A percentile compares a stretch with the other conserved stretches of the same genome.
phyloP scores from a whole-genome alignment of 352 stramenopile species.

The Globisporangium recalcitrans region DNA sequence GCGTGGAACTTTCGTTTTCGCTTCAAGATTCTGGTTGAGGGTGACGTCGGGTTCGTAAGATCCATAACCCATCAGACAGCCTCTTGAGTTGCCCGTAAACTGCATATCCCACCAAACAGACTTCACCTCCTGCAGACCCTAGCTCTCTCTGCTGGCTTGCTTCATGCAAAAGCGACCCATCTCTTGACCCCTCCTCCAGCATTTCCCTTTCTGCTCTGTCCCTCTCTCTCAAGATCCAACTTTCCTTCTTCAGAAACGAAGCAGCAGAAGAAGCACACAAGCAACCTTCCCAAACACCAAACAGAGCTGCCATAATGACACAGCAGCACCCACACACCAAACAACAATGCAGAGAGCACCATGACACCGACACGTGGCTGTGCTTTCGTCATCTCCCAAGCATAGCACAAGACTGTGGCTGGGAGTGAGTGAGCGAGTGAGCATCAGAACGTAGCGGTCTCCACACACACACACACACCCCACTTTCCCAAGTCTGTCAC shows the following conservation, averaged over 20 bases:
- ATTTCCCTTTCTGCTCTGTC: background rate
- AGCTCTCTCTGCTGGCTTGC: too few relatives aligned
- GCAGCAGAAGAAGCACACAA: background rate
- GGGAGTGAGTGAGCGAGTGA: too few relatives aligned
- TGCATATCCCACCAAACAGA: background rate
- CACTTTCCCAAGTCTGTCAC: too few relatives aligned
- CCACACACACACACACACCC: background rate
- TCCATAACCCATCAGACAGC: conserved; percentile 9
- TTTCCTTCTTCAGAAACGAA: conserved; percentile 3
- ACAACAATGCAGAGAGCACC: background rate
- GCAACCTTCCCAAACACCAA: background rate
- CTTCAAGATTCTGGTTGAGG: background rate
- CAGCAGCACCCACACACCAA: background rate
- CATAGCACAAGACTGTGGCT: background rate
- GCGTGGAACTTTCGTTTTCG: background rate
- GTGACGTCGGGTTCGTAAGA: conserved; percentile 7
- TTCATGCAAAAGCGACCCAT: background rate
- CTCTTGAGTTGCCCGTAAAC: background rate
- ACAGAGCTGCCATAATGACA: background rate
- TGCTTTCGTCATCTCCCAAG: background rate
- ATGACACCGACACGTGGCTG: background rate
- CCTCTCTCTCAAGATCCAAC: background rate
- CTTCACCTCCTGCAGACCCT: background rate
- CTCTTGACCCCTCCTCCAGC: background rate
- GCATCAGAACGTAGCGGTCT: background rate